Conservation (phyloP, 352 stramenopile species). For the Lagenidium giganteum region DNA sequence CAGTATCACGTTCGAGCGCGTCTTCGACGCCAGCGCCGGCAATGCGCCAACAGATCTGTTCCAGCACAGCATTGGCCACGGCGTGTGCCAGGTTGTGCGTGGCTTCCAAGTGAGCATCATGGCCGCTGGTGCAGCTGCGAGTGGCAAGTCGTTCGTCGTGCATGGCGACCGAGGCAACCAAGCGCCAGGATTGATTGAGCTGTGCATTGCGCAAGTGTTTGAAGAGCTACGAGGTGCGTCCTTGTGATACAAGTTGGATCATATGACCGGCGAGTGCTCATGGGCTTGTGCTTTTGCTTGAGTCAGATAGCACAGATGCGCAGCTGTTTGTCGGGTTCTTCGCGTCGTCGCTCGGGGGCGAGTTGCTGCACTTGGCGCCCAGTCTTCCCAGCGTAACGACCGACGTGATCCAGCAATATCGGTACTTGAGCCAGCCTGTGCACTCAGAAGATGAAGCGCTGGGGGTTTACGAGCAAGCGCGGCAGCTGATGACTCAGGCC, state of each 20-base stretch:
- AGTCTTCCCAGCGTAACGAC: too few species aligned
- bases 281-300: too few species aligned
- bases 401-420: too few species aligned
- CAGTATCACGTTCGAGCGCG: slow-evolving; percentile 72
- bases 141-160: slow-evolving; percentile 61
- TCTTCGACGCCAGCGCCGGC: slow-evolving; percentile 42
- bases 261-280: background rate
- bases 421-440: too few species aligned
- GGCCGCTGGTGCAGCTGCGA: slow-evolving; percentile 27
- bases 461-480: slow-evolving; percentile 24
- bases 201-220: slow-evolving; percentile 14
- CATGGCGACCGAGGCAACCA: slow-evolving; percentile 41
- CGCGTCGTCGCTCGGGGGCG: too few species aligned
- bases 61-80: slow-evolving; percentile 24
- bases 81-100: slow-evolving; percentile 18
- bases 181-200: slow-evolving; percentile 11
- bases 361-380: too few species aligned
- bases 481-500: background rate
- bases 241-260: background rate
- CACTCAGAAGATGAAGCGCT: too few species aligned
- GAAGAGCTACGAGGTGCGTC: too few species aligned
- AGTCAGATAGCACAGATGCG: too few species aligned
- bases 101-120: slow-evolving; percentile 40
- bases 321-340: too few species aligned
- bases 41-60: slow-evolving; percentile 45